Evolutionary conservation across 345 rosid genomes (phyloP).

Genomic region (Lenwebbia sp.): DNA sequence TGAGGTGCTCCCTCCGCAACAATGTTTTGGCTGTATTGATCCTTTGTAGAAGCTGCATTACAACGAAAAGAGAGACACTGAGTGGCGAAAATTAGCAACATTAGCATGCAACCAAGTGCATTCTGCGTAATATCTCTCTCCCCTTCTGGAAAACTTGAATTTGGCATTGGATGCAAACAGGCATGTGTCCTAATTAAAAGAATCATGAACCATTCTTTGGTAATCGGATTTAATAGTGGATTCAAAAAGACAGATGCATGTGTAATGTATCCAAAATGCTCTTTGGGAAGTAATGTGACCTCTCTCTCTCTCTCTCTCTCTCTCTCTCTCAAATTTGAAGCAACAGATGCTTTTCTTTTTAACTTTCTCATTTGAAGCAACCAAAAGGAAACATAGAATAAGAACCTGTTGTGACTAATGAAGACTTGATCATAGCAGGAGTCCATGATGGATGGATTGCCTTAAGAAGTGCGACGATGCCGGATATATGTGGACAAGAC

Average conservation of each 20-base stretch:
- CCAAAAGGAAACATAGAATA: not conserved
- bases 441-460: slow-evolving; percentile 41
- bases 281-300: not conserved
- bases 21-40: slow-evolving; percentile 28
- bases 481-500: slow-evolving; percentile 52
- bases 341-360: not conserved
- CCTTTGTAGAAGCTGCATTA: slow-evolving; percentile 34
- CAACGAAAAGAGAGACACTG: not conserved
- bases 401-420: slow-evolving; percentile 42
- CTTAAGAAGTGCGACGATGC: slow-evolving; percentile 40
- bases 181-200: not conserved
- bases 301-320: not conserved
- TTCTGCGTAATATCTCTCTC: not conserved
- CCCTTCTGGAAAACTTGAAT: not conserved
- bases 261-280: not conserved
- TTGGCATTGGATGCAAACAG: not conserved
- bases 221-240: not conserved
- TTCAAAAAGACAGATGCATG: not conserved
- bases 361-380: not conserved
- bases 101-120: not conserved
- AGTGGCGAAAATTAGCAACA: not conserved
- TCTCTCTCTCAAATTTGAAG: not conserved
- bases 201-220: not conserved
- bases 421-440: slow-evolving; percentile 47
- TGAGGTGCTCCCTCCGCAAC: slow-evolving; percentile 48